A percentile compares a stretch with the other conserved stretches of the same genome.
Conservation (phyloP, 306 rosid genomes). For the Citrullus amarus region DNA sequence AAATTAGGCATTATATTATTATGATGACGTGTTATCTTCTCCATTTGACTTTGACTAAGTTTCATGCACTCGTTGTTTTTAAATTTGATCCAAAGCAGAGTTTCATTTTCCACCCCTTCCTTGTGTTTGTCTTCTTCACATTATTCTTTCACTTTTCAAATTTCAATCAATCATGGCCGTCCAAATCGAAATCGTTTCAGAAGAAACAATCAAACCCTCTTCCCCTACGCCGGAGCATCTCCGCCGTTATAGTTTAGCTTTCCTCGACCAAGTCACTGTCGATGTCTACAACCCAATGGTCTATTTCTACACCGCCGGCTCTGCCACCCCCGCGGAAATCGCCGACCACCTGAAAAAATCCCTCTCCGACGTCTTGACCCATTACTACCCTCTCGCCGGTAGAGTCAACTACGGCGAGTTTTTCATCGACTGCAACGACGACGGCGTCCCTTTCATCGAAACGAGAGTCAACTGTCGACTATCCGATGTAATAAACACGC, state of each 20-base stretch:
- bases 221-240: constrained; percentile 21
- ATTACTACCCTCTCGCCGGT: constrained; percentile 24
- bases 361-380: constrained; percentile 14
- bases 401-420: not conserved
- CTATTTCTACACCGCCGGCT: constrained; percentile 3
- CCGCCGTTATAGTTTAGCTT: constrained; percentile 10
- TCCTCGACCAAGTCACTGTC: constrained; percentile 21
- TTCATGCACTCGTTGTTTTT: not conserved
- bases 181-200: constrained; percentile 10
- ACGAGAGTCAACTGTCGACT: constrained; percentile 27
- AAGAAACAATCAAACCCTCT: constrained; percentile 18
- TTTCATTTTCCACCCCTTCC: not conserved
- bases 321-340: not conserved
- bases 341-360: constrained; percentile 10
- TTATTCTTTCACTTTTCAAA: not conserved
- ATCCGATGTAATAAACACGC: constrained; percentile 16
- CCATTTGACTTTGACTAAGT: not conserved
- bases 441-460: constrained; percentile 11
- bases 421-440: constrained; percentile 23
- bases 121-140: not conserved
- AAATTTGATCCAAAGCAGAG: not conserved
- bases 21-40: not conserved
- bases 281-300: constrained; percentile 9
- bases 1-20: not conserved
- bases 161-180: not conserved